Conservation (phyloP, 1,284 basidiomycete genomes). For the Malassezia slooffiae region DNA sequence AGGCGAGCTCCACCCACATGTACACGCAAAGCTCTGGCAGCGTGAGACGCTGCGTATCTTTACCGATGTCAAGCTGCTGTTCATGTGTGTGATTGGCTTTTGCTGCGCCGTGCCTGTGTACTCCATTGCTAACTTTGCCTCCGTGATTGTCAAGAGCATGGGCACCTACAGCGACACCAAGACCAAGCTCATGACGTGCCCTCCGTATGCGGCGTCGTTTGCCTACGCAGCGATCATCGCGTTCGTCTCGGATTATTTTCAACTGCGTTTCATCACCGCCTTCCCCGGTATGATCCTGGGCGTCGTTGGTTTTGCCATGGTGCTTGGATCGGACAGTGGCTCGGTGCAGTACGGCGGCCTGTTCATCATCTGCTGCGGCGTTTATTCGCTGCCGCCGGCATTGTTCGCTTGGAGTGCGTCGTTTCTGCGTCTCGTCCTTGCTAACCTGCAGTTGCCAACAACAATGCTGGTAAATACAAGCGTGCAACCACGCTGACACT, state of each 20-base stretch:
- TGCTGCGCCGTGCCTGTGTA: constrained; percentile 27
- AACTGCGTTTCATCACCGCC: constrained; percentile 21
- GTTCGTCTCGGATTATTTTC: constrained; percentile 27
- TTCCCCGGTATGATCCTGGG: constrained; percentile 20
- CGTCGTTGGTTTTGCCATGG: constrained; percentile 25
- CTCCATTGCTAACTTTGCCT: constrained; percentile 32
- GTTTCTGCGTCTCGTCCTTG: too few relatives aligned
- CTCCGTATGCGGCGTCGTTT: constrained; percentile 32
- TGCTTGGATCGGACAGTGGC: constrained; percentile 18
- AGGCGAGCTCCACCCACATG: too few relatives aligned
- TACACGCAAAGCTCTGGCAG: constrained; percentile 18
- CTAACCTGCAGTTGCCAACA: constrained; percentile 21
- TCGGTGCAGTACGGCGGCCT: constrained; percentile 27
- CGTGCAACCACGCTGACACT: constrained; percentile 29
- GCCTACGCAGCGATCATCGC: constrained; percentile 25
- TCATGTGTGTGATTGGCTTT: constrained; percentile 25
- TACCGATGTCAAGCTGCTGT: constrained; percentile 21
- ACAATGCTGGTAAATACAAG: constrained; percentile 28
- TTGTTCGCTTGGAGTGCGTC: constrained; percentile 13
- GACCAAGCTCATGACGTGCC: constrained; percentile 32
- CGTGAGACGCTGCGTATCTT: constrained; percentile 26
- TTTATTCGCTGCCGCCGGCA: constrained; percentile 17
- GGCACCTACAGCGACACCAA: constrained; percentile 19
- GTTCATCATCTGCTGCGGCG: constrained; percentile 26
- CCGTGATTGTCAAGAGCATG: constrained; percentile 33